Conservation (phyloP, 305 asterid species). For the Fraxinus ornus region DNA sequence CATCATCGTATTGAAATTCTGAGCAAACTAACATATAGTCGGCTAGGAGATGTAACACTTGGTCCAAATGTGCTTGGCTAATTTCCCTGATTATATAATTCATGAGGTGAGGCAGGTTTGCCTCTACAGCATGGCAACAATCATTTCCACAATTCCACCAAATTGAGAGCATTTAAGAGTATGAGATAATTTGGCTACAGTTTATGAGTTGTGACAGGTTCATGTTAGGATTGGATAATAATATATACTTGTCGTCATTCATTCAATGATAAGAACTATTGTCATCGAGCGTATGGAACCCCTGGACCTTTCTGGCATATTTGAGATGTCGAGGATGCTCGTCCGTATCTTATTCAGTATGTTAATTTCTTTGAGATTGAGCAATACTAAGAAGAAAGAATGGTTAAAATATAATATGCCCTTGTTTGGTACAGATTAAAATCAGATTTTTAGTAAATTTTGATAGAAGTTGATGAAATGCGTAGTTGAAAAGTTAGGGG, state of each 20-base stretch:
- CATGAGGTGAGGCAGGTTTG: constrained; percentile 14
- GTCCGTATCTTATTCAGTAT: neutral
- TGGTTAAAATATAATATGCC: no score
- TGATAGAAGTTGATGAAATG: no score
- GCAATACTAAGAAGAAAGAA: no score
- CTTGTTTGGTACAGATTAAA: no score
- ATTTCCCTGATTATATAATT: neutral
- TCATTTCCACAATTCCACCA: constrained; percentile 1
- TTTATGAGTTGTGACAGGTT: neutral
- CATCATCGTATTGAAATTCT: neutral
- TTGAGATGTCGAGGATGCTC: neutral
- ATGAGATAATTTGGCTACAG: neutral
- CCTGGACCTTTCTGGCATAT: neutral
- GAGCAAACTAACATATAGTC: neutral
- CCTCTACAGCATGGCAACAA: constrained; percentile 20
- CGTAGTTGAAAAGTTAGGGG: no score
- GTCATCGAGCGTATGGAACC: neutral
- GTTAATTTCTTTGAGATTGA: no score
- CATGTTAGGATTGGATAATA: neutral
- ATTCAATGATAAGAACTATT: neutral
- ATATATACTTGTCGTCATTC: neutral
- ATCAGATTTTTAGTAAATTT: no score
- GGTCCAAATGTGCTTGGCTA: neutral
- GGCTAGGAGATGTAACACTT: neutral
- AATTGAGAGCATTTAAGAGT: neutral